These are phyloP conservation scores for Rhinocladiella mackenziei DNA, from an alignment of 2,329 filamentous ascomycete genomes.

Conservation along the genomic window DNA sequence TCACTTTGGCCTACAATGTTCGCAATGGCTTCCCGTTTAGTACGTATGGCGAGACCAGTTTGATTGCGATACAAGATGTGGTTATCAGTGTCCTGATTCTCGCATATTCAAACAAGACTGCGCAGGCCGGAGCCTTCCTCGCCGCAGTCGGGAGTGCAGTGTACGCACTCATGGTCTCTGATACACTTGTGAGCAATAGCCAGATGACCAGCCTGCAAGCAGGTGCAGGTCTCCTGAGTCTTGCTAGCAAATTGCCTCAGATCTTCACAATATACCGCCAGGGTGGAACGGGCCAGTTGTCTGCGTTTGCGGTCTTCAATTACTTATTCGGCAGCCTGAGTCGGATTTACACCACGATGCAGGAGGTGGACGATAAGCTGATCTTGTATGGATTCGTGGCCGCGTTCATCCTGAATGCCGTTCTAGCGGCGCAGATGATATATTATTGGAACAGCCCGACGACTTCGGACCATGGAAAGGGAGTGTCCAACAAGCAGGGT, in stretches of 20 bases:
- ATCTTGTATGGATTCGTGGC: conserved; percentile 94
- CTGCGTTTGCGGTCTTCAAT: conserved; percentile 97
- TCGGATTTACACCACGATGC: conserved; percentile 94
- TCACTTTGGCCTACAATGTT: conserved; percentile 86
- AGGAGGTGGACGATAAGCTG: conserved; percentile 94
- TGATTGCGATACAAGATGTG: conserved; percentile 90
- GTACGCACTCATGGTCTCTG: conserved; percentile 64
- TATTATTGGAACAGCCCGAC: conserved; percentile 80
- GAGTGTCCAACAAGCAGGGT: conserved; percentile 13
- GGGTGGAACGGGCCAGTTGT: conserved; percentile 90
- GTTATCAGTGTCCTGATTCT: conserved; percentile 83
- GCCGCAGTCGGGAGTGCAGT: conserved; percentile 67
- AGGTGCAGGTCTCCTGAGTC: conserved; percentile 73
- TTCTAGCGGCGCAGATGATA: conserved; percentile 84
- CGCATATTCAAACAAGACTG: conserved; percentile 68
- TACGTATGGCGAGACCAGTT: conserved; percentile 90
- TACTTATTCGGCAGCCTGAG: conserved; percentile 89
- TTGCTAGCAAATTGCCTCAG: conserved; percentile 91
- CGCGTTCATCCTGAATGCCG: conserved; percentile 81
- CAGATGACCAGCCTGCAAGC: conserved; percentile 73
- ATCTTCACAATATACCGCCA: conserved; percentile 80
- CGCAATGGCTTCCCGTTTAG: conserved; percentile 91
- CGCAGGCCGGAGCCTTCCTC: conserved; percentile 71
- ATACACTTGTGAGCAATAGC: conserved; percentile 61
- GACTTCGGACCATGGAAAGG: conserved; percentile 27